phyloP scores from a whole-genome alignment of 2,329 filamentous ascomycete species.

The Penicillium sp. region DNA sequence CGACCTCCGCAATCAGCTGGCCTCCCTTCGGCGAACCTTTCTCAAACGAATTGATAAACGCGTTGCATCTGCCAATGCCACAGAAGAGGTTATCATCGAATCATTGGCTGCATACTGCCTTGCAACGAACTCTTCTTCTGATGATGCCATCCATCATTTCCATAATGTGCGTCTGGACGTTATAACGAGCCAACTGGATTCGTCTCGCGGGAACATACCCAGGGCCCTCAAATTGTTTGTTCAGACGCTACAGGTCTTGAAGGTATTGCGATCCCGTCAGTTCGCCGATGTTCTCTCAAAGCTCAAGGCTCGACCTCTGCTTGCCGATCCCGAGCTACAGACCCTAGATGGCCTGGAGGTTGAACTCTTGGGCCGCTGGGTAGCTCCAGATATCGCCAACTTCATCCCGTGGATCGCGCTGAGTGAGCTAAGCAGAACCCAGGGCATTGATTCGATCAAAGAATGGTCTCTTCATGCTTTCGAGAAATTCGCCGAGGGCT shows the following conservation, averaged over 20 bases:
- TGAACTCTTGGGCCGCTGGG: slow-evolving; percentile 74
- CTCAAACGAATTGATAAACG: slow-evolving; percentile 61
- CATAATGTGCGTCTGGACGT: slow-evolving; percentile 67
- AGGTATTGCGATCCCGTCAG: slow-evolving; percentile 67
- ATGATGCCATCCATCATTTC: slow-evolving; percentile 75
- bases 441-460: slow-evolving; percentile 59
- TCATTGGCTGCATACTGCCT: slow-evolving; percentile 79
- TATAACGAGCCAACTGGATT: slow-evolving; percentile 60
- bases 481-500: slow-evolving; percentile 57
- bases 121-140: slow-evolving; percentile 71
- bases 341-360: slow-evolving; percentile 67
- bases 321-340: slow-evolving; percentile 67
- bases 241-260: slow-evolving; percentile 71
- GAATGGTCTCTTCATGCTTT: slow-evolving; percentile 62
- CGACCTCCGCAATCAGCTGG: slow-evolving; percentile 61
- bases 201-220: slow-evolving; percentile 54
- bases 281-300: slow-evolving; percentile 65
- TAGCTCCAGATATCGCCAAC: slow-evolving; percentile 73
- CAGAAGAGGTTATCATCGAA: slow-evolving; percentile 57
- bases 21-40: slow-evolving; percentile 59
- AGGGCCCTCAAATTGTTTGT: slow-evolving; percentile 69
- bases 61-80: slow-evolving; percentile 46
- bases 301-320: slow-evolving; percentile 66
- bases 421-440: slow-evolving; percentile 64
- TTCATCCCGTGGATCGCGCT: slow-evolving; percentile 86